These are phyloP conservation scores for Epichloe glyceriae DNA, from an alignment of 2,329 filamentous ascomycete genomes.

Conservation along the genomic window DNA sequence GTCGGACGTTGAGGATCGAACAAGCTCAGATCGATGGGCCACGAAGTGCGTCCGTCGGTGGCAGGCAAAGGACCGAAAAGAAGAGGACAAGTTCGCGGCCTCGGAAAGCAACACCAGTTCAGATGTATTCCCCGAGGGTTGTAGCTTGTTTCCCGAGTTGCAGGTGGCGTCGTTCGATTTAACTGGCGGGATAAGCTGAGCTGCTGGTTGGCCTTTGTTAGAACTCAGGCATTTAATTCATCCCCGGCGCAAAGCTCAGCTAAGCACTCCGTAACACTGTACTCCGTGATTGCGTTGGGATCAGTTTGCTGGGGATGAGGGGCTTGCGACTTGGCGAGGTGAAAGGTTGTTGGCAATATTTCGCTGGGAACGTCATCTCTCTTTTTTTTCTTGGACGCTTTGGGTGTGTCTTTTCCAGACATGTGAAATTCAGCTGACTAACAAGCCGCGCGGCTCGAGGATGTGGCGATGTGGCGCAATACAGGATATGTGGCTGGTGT, in stretches of 20 bases:
- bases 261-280: no score
- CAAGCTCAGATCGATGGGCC: no score
- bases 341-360: not conserved
- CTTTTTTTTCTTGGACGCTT: not conserved
- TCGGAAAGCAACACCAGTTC: not conserved
- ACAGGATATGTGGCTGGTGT: not conserved
- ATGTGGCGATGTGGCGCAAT: not conserved
- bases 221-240: not conserved
- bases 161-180: not conserved
- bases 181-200: not conserved
- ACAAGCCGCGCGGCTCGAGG: not conserved
- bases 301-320: not conserved
- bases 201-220: not conserved
- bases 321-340: not conserved
- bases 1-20: no score
- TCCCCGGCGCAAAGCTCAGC: no score
- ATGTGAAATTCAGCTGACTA: constrained; percentile 4
- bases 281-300: not conserved
- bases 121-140: not conserved
- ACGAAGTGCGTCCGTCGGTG: no score
- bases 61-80: no score
- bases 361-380: constrained; percentile 1
- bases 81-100: not conserved
- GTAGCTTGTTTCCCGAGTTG: not conserved
- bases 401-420: not conserved